These are phyloP conservation scores for Cystoisospora suis DNA, from an alignment of 169 alveolate genomes.

Conservation along the genomic window DNA sequence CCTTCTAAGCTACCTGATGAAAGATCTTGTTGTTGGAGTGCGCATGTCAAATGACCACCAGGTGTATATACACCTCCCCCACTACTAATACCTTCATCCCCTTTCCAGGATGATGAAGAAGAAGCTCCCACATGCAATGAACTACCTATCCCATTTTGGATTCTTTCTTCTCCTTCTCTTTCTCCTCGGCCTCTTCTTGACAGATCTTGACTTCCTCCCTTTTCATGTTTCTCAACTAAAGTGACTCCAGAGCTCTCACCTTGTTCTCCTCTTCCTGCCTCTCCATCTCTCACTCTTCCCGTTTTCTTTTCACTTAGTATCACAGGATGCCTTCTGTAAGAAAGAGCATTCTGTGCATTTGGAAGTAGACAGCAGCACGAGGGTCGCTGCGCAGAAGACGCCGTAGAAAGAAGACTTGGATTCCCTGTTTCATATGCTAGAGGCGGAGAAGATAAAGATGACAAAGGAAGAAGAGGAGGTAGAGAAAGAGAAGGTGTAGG, in stretches of 20 bases:
- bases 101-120: not conserved
- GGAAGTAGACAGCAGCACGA: not conserved
- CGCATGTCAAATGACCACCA: no score
- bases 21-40: no score
- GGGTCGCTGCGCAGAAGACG: not conserved
- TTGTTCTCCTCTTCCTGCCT: not conserved
- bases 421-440: not conserved
- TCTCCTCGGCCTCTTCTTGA: not conserved
- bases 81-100: not conserved
- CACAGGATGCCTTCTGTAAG: not conserved
- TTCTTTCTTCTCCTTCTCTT: not conserved
- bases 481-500: not conserved
- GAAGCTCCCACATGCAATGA: not conserved
- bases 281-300: not conserved
- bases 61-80: not conserved
- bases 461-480: not conserved
- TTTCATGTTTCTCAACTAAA: not conserved
- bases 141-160: not conserved
- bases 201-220: not conserved
- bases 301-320: not conserved
- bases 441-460: not conserved
- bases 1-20: no score
- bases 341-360: not conserved
- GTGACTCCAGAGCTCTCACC: no score
- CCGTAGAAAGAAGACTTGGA: no score